Evolutionary conservation across 2,329 filamentous ascomycete genomes (phyloP).

Genomic region (Pseudogymnoascus sp.): DNA sequence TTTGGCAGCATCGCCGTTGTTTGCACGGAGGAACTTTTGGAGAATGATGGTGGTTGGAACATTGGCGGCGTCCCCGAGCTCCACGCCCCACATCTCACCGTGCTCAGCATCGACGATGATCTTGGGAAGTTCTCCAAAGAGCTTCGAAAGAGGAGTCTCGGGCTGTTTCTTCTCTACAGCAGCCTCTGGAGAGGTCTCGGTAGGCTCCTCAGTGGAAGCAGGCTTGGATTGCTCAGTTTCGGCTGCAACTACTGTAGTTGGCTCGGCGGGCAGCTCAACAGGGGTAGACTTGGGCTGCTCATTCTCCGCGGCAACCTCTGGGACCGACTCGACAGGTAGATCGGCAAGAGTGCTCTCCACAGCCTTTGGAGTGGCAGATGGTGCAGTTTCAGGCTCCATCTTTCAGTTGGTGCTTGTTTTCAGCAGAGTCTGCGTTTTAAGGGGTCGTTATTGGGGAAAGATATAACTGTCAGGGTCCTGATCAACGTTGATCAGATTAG

Average conservation of each 20-base stretch:
- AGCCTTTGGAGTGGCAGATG: background rate
- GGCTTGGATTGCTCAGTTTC: background rate
- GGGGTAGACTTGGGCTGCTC: background rate
- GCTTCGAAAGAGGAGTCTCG: slow-evolving; percentile 39
- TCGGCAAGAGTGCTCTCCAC: background rate
- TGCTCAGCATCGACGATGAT: slow-evolving; percentile 54
- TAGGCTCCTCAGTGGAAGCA: background rate
- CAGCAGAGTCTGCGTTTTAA: background rate
- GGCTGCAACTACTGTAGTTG: background rate
- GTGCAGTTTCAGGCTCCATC: background rate
- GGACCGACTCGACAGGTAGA: background rate
- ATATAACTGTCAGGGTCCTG: slow-evolving; percentile 1
- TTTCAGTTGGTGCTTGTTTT: slow-evolving; percentile 3
- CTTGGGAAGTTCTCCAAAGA: slow-evolving; percentile 51
- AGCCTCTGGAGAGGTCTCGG: background rate
- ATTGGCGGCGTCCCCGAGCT: slow-evolving; percentile 46
- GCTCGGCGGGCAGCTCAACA: background rate
- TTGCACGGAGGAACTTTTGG: slow-evolving; percentile 91
- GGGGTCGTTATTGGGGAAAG: background rate
- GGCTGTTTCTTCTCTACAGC: background rate
- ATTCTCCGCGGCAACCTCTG: background rate
- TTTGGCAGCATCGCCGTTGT: slow-evolving; percentile 65
- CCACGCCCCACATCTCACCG: slow-evolving; percentile 81
- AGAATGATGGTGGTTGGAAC: slow-evolving; percentile 76
- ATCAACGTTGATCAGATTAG: background rate